phyloP scores from a whole-genome alignment of 2,329 filamentous ascomycete genomes.

The Fusarium siculi region DNA sequence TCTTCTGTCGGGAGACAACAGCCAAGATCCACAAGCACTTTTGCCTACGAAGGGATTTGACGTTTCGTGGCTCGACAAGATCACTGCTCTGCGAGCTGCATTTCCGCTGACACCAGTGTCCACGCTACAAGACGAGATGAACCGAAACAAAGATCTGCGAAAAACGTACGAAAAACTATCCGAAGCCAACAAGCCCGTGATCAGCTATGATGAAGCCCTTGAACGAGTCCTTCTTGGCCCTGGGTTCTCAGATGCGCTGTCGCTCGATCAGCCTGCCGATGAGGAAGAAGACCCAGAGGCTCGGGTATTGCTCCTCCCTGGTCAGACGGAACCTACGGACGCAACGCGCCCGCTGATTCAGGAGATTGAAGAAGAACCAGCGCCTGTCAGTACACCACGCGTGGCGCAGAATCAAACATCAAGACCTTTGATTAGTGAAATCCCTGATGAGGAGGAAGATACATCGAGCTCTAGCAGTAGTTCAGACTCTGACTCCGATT shows the following conservation, averaged over 20 bases:
- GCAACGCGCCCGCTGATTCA: conserved; percentile 46
- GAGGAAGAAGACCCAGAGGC: conserved; percentile 5
- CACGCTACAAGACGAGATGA: conserved; percentile 51
- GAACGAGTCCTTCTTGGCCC: conserved; percentile 42
- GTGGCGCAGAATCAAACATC: neutral
- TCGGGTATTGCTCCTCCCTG: conserved; percentile 16
- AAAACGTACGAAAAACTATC: conserved; percentile 52
- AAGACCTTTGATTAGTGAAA: conserved; percentile 6
- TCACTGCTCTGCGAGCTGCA: conserved; percentile 52
- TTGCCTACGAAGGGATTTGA: conserved; percentile 2
- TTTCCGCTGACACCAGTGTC: conserved; percentile 55
- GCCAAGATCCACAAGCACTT: neutral
- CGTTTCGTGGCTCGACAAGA: conserved; percentile 46
- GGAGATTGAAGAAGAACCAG: conserved; percentile 33
- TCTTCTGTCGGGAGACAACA: conserved; percentile 1
- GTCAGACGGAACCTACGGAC: neutral
- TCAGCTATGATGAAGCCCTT: conserved; percentile 49
- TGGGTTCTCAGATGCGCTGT: neutral
- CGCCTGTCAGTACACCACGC: neutral
- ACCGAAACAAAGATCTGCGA: conserved; percentile 50
- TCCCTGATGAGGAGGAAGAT: conserved; percentile 20
- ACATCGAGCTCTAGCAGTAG: conserved; percentile 33
- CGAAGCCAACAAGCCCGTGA: conserved; percentile 46
- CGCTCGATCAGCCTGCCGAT: conserved; percentile 3
- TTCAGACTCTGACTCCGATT: conserved; percentile 44